Percentiles rank a stretch among this genome's conserved stretches.
phyloP scores from a whole-genome alignment of 1,284 basidiomycete species.

The Schizopora paradoxa region DNA sequence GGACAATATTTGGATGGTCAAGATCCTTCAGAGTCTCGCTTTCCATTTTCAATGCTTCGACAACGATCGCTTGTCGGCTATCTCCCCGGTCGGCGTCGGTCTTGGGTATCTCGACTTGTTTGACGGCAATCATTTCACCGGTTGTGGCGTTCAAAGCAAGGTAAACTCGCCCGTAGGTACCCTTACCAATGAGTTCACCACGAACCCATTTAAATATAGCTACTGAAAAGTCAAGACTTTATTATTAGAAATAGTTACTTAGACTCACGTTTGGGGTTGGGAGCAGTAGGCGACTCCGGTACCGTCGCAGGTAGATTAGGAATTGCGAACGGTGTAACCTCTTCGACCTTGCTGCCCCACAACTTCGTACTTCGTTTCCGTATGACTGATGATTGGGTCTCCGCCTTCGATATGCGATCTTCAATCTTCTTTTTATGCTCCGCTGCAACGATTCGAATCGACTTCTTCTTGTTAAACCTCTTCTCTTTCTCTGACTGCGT shows the following conservation, averaged over 20 bases:
- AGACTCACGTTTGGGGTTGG: slow-evolving; percentile 57
- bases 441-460: slow-evolving; percentile 88
- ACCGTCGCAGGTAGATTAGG: slow-evolving; percentile 39
- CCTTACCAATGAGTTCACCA: slow-evolving; percentile 94
- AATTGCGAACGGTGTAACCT: slow-evolving; percentile 76
- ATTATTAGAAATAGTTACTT: slow-evolving; percentile 27
- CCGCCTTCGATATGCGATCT: slow-evolving; percentile 53
- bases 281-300: slow-evolving; percentile 49
- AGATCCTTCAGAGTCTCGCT: slow-evolving; percentile 94
- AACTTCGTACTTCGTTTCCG: slow-evolving; percentile 90
- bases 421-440: slow-evolving; percentile 68
- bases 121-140: slow-evolving; percentile 99
- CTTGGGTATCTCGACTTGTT: slow-evolving; percentile 94
- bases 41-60: slow-evolving; percentile 90
- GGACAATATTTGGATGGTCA: slow-evolving; percentile 96
- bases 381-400: slow-evolving; percentile 44
- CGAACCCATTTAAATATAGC: slow-evolving; percentile 98
- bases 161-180: slow-evolving; percentile 95
- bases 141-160: slow-evolving; percentile 97
- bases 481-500: slow-evolving; percentile 35
- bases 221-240: slow-evolving; percentile 29
- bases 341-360: slow-evolving; percentile 92
- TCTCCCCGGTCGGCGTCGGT: slow-evolving; percentile 90
- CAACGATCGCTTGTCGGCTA: slow-evolving; percentile 76
- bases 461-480: slow-evolving; percentile 65